phyloP scores from a whole-genome alignment of 208 protist species.

The Crithidia fasciculata region DNA sequence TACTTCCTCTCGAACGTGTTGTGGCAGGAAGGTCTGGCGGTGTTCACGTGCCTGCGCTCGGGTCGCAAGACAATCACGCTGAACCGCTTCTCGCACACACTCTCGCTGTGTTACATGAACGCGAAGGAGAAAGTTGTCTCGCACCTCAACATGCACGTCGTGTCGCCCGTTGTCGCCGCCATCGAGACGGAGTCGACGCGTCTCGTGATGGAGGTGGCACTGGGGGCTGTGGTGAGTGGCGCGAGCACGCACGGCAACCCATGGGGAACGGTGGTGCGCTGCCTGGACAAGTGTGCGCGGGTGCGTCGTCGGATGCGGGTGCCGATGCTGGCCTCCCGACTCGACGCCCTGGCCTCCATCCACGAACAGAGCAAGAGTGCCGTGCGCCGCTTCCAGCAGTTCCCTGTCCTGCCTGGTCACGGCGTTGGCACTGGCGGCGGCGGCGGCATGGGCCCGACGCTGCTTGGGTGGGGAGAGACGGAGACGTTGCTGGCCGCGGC shows the following conservation, averaged over 20 bases:
- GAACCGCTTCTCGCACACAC: constrained; percentile 36
- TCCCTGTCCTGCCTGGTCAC: background rate
- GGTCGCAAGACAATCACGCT: constrained; percentile 78
- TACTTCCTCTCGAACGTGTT: constrained; percentile 63
- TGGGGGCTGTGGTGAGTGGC: constrained; percentile 7
- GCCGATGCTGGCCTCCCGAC: constrained; percentile 76
- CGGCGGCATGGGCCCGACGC: constrained; percentile 23
- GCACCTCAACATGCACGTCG: constrained; percentile 37
- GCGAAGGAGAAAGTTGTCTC: constrained; percentile 46
- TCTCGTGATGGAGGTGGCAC: constrained; percentile 47
- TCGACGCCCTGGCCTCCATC: constrained; percentile 80
- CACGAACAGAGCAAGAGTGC: constrained; percentile 28
- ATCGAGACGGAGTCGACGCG: constrained; percentile 61
- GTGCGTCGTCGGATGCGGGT: constrained; percentile 80
- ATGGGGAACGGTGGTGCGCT: constrained; percentile 65
- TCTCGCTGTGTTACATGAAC: constrained; percentile 58
- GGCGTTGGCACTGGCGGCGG: background rate
- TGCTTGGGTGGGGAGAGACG: constrained; percentile 67
- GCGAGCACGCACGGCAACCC: constrained; percentile 22
- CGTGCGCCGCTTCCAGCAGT: constrained; percentile 15
- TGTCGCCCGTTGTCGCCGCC: constrained; percentile 50
- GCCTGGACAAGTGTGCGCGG: constrained; percentile 63
- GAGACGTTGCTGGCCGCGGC: constrained; percentile 53
- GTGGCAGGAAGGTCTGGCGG: constrained; percentile 46
- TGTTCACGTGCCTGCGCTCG: constrained; percentile 73